These are phyloP conservation scores for Tricholoma terreum DNA, from an alignment of 768 basidiomycete species.

Conservation along the genomic window DNA sequence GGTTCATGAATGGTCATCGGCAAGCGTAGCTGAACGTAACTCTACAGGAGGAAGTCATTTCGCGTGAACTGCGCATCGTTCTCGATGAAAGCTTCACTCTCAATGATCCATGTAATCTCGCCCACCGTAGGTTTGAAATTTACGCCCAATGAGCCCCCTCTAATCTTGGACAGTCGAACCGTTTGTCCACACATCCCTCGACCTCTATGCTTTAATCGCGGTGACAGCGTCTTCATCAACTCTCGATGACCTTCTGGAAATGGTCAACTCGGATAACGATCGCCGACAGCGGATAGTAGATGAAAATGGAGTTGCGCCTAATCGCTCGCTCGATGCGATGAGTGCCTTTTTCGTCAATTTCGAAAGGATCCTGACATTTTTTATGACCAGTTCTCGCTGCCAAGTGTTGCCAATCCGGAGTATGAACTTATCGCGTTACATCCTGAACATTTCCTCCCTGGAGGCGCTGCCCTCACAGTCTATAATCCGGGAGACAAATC, in stretches of 20 bases:
- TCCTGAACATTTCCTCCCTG: neutral
- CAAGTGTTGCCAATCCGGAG: neutral
- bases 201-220: neutral
- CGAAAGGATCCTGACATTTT: neutral
- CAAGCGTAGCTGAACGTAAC: no score
- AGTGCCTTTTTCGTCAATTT: neutral
- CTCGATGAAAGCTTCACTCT: neutral
- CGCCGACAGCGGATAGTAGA: neutral
- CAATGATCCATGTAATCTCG: neutral
- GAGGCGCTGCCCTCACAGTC: neutral
- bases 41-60: neutral
- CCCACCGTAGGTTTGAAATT: neutral
- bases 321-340: neutral
- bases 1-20: neutral
- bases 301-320: neutral
- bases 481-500: neutral
- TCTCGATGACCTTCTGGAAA: neutral
- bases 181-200: neutral
- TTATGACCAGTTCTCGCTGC: neutral
- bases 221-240: neutral
- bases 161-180: neutral
- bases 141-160: neutral
- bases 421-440: neutral
- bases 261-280: neutral
- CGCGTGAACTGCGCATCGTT: neutral